A percentile compares a stretch with the other conserved stretches of the same genome.
Conservation (phyloP, 139 green algal genomes). For the Coelastrella sp. region DNA sequence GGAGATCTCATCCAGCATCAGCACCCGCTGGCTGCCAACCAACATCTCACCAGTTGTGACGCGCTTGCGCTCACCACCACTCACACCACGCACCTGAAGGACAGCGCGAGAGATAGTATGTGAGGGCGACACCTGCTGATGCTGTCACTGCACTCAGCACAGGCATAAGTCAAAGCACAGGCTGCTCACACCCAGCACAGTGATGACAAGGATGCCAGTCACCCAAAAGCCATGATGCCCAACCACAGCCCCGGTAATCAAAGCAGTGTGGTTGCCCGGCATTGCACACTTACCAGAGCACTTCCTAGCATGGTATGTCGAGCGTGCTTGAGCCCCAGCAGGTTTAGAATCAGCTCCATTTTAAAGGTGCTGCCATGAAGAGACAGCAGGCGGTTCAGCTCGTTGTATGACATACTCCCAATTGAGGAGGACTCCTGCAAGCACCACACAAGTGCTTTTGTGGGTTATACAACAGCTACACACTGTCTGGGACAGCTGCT, state of each 20-base stretch:
- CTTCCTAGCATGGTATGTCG: constrained; percentile 73
- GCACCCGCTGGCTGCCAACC: constrained; percentile 55
- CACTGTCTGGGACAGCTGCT: too few species aligned
- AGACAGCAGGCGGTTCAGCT: not conserved
- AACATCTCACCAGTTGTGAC: constrained; percentile 84
- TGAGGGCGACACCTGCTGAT: not conserved
- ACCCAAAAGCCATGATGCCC: too few species aligned
- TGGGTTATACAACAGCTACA: too few species aligned
- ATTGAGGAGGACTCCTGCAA: constrained; percentile 15
- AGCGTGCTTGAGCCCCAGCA: constrained; percentile 57
- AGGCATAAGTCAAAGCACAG: not conserved
- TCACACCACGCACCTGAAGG: constrained; percentile 68
- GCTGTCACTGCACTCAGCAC: not conserved
- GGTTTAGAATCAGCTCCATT: constrained; percentile 49
- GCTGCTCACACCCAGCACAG: too few species aligned
- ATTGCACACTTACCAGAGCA: too few species aligned
- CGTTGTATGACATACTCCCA: not conserved
- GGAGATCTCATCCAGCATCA: constrained; percentile 19
- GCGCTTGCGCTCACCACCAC: constrained; percentile 81
- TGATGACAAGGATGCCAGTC: too few species aligned
- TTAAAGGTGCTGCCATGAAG: constrained; percentile 39
- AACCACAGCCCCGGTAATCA: not conserved
- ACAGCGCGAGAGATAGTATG: not conserved
- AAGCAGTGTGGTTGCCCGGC: constrained; percentile 54
- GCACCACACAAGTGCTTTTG: too few species aligned